These are phyloP conservation scores for Fusarium sp. DNA, from an alignment of 2,329 filamentous ascomycete genomes.

Conservation along the genomic window DNA sequence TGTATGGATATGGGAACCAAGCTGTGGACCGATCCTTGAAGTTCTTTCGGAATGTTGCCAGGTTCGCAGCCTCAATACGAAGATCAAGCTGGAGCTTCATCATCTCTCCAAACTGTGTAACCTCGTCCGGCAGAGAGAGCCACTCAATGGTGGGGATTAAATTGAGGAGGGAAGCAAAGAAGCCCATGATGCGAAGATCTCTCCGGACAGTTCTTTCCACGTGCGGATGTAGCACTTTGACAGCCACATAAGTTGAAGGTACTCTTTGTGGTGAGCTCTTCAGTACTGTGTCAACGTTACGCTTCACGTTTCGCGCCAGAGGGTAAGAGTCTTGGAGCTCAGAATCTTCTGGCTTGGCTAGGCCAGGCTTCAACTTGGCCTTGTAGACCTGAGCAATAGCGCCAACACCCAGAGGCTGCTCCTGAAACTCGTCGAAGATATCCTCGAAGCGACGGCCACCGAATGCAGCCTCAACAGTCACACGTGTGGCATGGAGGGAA, in stretches of 20 bases:
- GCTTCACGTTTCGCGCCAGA: constrained; percentile 77
- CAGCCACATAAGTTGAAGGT: constrained; percentile 91
- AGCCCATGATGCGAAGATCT: constrained; percentile 92
- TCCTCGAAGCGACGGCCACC: constrained; percentile 83
- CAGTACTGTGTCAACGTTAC: constrained; percentile 85
- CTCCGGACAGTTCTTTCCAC: constrained; percentile 92
- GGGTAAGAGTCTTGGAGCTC: constrained; percentile 63
- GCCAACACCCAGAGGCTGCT: constrained; percentile 89
- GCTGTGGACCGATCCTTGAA: constrained; percentile 91
- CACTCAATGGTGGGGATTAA: constrained; percentile 94
- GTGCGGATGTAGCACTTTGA: constrained; percentile 94
- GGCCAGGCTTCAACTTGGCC: constrained; percentile 85
- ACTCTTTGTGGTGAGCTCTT: constrained; percentile 89
- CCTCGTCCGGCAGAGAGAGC: constrained; percentile 95
- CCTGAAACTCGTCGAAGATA: constrained; percentile 96
- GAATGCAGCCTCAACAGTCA: constrained; percentile 85
- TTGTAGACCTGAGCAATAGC: constrained; percentile 99
- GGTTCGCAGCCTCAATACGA: constrained; percentile 92
- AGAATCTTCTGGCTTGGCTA: constrained; percentile 74
- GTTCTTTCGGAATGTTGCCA: constrained; percentile 88
- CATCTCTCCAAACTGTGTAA: constrained; percentile 95
- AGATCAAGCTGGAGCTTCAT: constrained; percentile 98
- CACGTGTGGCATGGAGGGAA: constrained; percentile 82
- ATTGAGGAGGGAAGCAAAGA: constrained; percentile 89
- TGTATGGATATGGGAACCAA: constrained; percentile 97